Base-by-base conservation (phyloP, 2,329 filamentous ascomycete species). In the Aspergillus japonicus region DNA sequence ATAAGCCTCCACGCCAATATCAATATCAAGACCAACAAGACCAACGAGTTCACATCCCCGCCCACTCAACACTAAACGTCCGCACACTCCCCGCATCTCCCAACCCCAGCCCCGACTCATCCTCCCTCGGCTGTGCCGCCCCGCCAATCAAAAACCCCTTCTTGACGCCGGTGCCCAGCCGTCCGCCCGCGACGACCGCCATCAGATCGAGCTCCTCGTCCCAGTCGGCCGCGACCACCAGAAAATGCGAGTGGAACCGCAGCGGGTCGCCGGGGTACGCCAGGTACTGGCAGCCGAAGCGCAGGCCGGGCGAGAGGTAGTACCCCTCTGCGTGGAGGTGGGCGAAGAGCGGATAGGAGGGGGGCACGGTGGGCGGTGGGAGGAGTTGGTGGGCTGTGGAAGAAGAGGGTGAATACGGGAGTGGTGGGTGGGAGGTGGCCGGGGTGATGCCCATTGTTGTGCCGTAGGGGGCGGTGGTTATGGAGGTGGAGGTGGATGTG, bases 191-290 rank as follows among this genome's bases (percentile, higher is more conserved):
- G 16, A 98, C 89, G 14, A 99, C 80, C 66, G 96, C 90, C 66
- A 97, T 83, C 69, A 98, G 80, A 42, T 90, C 85, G 58, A 99
- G 89, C 67, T 92, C 87, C 69, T 96, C 86, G 62, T 97, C 87
- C 92, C 92, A 98, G n/a, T 82, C 87, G 67, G 90, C 86, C 33
- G 90, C 87, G n/a, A 89, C 89, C 7, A 89, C 91, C 68, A 96
- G 84, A 74, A 96, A 98, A 75, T 99, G 95, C 50, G 92, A 95
- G 76, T 99, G 95, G 74, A 96, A 99, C 11, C 95, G 88, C 54
- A 99, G 81, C 1, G 95, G 92, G 73, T 99, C 95, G 50, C 95
- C 95, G 0, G 95, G 95, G 69, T 99, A 99, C 5, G 96, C 91
- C 67, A 92, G 92, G 77, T 96, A 97, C 70, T 95, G 87, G 68